These are phyloP conservation scores for Fusarium denticulatum DNA, from an alignment of 2,329 filamentous ascomycete species.

Conservation along the genomic window DNA sequence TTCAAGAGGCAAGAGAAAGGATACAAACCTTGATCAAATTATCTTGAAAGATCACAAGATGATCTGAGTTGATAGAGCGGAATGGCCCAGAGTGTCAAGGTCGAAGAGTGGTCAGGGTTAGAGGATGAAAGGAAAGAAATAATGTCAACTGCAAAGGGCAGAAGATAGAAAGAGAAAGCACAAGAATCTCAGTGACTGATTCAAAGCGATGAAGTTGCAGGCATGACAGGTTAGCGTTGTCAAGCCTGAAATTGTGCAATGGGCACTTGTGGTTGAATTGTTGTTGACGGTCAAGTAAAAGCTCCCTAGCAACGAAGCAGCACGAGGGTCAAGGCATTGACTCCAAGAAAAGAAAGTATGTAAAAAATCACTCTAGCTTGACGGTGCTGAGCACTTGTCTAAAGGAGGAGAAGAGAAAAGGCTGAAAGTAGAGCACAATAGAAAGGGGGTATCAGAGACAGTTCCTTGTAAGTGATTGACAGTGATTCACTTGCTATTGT, in stretches of 20 bases:
- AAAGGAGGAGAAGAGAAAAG: background rate
- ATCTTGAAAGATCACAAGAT: background rate
- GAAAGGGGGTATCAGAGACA: background rate
- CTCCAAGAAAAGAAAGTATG: background rate
- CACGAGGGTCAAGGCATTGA: background rate
- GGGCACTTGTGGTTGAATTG: background rate
- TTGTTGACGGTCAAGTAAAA: background rate
- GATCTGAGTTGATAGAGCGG: background rate
- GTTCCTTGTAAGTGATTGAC: background rate
- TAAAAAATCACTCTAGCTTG: background rate
- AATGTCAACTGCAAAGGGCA: background rate
- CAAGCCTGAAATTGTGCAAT: background rate
- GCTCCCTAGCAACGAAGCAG: background rate
- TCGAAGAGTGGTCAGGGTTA: background rate
- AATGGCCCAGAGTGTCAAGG: background rate
- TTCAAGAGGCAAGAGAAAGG: background rate
- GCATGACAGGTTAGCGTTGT: background rate
- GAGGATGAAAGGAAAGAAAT: background rate
- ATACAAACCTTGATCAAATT: background rate
- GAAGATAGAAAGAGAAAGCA: background rate
- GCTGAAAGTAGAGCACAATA: background rate
- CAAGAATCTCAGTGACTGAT: background rate
- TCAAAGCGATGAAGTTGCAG: background rate
- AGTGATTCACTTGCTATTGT: background rate
- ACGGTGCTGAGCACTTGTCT: conserved; percentile 2